Evolutionary conservation across 169 alveolate species (phyloP).

Genomic region (Cryptosporidium viatorum): DNA sequence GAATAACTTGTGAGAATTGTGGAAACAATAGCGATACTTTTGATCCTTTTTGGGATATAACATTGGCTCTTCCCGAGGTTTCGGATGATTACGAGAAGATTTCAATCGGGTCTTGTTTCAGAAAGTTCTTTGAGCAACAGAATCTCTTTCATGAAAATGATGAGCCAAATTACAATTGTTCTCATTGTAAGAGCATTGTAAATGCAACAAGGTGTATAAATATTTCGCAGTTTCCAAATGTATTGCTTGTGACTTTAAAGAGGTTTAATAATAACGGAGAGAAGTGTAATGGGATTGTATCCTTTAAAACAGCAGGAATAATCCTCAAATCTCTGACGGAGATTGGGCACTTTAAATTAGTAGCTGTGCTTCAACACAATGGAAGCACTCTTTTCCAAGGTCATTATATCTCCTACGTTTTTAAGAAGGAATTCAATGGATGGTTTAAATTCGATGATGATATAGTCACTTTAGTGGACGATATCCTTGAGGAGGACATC

Average conservation of each 20-base stretch:
- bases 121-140: conserved; percentile 73
- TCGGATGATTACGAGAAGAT: conserved; percentile 17
- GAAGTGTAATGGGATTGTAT: conserved; percentile 41
- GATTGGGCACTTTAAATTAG: conserved; percentile 41
- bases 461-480: conserved; percentile 37
- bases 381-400: conserved; percentile 72
- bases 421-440: conserved; percentile 11
- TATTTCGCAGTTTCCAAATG: conserved; percentile 64
- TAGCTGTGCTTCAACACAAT: conserved; percentile 61
- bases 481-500: conserved; percentile 36
- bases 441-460: conserved; percentile 72
- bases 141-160: conserved; percentile 53
- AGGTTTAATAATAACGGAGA: conserved; percentile 57
- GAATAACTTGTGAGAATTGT: conserved; percentile 60
- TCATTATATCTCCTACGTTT: conserved; percentile 60
- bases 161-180: conserved; percentile 61
- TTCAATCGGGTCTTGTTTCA: conserved; percentile 66
- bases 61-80: conserved; percentile 52
- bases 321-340: conserved; percentile 56
- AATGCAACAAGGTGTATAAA: conserved; percentile 66
- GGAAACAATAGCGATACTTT: conserved; percentile 64
- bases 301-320: conserved; percentile 68
- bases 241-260: conserved; percentile 60
- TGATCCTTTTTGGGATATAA: conserved; percentile 74
- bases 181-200: conserved; percentile 26